These are phyloP conservation scores for Penicillium malachiteum DNA, from an alignment of 495 filamentous ascomycete genomes.

Conservation along the genomic window DNA sequence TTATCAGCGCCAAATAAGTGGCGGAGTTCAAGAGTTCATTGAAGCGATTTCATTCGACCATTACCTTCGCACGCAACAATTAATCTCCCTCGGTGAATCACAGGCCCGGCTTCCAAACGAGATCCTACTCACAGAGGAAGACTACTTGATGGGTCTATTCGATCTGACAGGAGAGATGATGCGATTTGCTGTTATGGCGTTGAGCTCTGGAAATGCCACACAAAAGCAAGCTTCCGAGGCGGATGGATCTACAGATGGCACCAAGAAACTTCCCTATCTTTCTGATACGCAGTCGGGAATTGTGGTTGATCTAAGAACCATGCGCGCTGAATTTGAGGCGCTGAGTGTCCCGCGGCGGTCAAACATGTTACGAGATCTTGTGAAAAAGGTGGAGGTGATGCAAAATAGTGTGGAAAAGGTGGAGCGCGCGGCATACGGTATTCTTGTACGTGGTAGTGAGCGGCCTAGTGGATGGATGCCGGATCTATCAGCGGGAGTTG, in stretches of 20 bases:
- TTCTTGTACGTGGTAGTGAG: conserved; percentile 82
- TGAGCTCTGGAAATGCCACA: conserved; percentile 34
- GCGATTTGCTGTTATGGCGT: conserved; percentile 82
- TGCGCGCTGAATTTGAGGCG: conserved; percentile 72
- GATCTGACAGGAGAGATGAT: conserved; percentile 94
- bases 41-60: conserved; percentile 84
- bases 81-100: conserved; percentile 67
- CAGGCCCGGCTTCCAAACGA: conserved; percentile 45
- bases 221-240: conserved; percentile 14
- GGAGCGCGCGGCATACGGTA: conserved; percentile 82
- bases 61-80: conserved; percentile 73
- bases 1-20: conserved; percentile 72
- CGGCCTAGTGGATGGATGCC: conserved; percentile 91
- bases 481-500: conserved; percentile 57
- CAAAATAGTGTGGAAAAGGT: conserved; percentile 88
- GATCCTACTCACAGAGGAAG: conserved; percentile 69
- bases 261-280: conserved; percentile 9
- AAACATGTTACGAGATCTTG: conserved; percentile 57
- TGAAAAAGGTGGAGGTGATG: conserved; percentile 78
- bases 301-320: conserved; percentile 68
- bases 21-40: conserved; percentile 86
- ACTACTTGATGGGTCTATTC: conserved; percentile 89
- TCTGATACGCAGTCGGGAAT: conserved; percentile 44
- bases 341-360: conserved; percentile 52
- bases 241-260: conserved; percentile 15